These are phyloP conservation scores for Metarhizium album DNA, from an alignment of 2,329 filamentous ascomycete species.

Conservation along the genomic window DNA sequence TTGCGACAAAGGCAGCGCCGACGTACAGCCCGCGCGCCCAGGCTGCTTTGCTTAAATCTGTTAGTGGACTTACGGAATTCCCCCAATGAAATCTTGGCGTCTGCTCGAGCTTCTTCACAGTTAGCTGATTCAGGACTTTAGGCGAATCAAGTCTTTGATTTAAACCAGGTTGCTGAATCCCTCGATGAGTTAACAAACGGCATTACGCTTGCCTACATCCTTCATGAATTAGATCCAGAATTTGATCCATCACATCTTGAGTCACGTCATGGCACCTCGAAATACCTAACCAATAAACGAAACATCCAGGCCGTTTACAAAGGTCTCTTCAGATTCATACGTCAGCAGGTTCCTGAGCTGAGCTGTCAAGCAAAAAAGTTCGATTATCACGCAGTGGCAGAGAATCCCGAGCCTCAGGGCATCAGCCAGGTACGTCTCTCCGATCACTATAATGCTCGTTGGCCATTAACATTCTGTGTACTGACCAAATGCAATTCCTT, in stretches of 20 bases:
- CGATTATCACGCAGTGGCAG: constrained; percentile 47
- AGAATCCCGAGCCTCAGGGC: constrained; percentile 43
- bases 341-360: constrained; percentile 39
- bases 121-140: constrained; percentile 9
- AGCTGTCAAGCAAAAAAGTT: constrained; percentile 40
- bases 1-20: constrained; percentile 20
- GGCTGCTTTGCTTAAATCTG: constrained; percentile 46
- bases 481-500: constrained; percentile 16
- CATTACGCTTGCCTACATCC: constrained; percentile 41
- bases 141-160: constrained; percentile 30
- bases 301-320: constrained; percentile 45
- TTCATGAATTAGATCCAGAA: constrained; percentile 45
- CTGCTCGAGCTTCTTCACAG: constrained; percentile 2
- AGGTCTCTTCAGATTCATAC: constrained; percentile 44
- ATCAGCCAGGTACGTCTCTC: constrained; percentile 36
- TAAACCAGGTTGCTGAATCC: constrained; percentile 35
- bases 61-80: constrained; percentile 18
- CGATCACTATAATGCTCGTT: neutral
- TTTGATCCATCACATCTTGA: constrained; percentile 47
- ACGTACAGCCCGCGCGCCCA: constrained; percentile 33
- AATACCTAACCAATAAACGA: constrained; percentile 37
- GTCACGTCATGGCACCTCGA: constrained; percentile 29
- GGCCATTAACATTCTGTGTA: constrained; percentile 10
- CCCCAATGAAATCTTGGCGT: neutral
- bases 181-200: constrained; percentile 43